Evolutionary conservation across 208 protist species (phyloP).

Genomic region (Trichomonas vaginalis): DNA sequence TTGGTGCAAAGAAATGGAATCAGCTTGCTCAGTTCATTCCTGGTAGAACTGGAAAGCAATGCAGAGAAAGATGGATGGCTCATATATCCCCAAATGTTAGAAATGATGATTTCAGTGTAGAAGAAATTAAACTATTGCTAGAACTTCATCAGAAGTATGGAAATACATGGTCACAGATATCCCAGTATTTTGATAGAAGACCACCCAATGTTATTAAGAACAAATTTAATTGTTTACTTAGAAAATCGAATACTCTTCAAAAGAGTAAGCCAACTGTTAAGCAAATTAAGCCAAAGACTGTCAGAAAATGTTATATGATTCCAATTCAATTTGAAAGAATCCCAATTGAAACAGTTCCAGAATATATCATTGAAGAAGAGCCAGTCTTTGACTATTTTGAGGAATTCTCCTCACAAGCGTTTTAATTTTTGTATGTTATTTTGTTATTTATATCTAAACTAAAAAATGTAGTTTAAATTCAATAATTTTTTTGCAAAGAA

Average conservation of each 20-base stretch:
- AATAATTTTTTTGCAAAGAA: too few species aligned
- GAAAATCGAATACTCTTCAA: not conserved
- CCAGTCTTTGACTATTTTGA: too few species aligned
- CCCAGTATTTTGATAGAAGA: not conserved
- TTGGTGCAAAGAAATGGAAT: not conserved
- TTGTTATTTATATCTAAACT: too few species aligned
- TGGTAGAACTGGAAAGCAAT: not conserved
- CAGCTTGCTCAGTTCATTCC: not conserved
- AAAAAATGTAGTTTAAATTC: too few species aligned
- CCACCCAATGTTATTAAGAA: conserved; percentile 46
- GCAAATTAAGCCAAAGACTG: not conserved
- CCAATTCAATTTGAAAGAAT: not conserved
- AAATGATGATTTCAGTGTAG: not conserved
- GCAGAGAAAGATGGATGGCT: not conserved
- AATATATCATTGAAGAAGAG: not conserved
- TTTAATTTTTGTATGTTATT: too few species aligned
- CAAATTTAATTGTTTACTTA: conserved; percentile 20
- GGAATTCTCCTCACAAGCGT: too few species aligned
- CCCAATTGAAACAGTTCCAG: not conserved
- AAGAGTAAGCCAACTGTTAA: not conserved
- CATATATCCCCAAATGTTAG: not conserved
- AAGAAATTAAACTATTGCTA: conserved; percentile 29
- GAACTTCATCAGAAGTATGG: not conserved
- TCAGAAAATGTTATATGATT: not conserved
- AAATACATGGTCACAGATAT: not conserved